Evolutionary conservation across 768 basidiomycete species (phyloP).

Genomic region (Lanmaoa rubissima): DNA sequence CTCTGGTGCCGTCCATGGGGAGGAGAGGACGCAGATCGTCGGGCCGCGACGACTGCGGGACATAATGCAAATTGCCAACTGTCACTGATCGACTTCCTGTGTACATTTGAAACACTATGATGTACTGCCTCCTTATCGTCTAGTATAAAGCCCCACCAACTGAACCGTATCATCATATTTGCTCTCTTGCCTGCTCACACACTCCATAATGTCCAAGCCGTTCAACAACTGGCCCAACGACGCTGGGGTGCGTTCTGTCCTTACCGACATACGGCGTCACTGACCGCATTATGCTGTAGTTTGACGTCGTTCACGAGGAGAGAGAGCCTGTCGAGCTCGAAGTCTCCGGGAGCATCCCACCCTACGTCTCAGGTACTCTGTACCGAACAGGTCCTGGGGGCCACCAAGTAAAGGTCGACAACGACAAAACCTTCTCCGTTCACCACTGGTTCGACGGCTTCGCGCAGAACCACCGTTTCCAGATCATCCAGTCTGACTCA

Average conservation of each 20-base stretch:
- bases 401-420: slow-evolving; percentile 24
- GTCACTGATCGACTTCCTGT: too few species aligned
- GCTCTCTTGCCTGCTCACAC: background rate
- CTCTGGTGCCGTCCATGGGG: too few species aligned
- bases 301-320: slow-evolving; percentile 30
- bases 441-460: slow-evolving; percentile 45
- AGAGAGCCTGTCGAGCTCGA: slow-evolving; percentile 26
- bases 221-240: slow-evolving; percentile 35
- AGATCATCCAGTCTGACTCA: slow-evolving; percentile 29
- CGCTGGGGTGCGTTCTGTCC: slow-evolving; percentile 17
- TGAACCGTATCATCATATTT: background rate
- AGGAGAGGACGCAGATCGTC: too few species aligned
- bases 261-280: background rate
- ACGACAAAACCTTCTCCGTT: slow-evolving; percentile 24
- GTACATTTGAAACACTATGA: too few species aligned
- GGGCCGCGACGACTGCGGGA: too few species aligned
- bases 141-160: background rate
- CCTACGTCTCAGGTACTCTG: slow-evolving; percentile 36
- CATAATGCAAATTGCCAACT: too few species aligned
- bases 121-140: background rate
- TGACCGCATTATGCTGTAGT: slow-evolving; percentile 14
- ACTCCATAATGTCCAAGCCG: slow-evolving; percentile 17
- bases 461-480: slow-evolving; percentile 39
- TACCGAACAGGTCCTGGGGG: slow-evolving; percentile 41
- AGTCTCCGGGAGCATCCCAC: slow-evolving; percentile 32